Percentiles rank a stretch among this genome's conserved stretches.
phyloP scores from a whole-genome alignment of 306 rosid species.

The Cajanus cajan region DNA sequence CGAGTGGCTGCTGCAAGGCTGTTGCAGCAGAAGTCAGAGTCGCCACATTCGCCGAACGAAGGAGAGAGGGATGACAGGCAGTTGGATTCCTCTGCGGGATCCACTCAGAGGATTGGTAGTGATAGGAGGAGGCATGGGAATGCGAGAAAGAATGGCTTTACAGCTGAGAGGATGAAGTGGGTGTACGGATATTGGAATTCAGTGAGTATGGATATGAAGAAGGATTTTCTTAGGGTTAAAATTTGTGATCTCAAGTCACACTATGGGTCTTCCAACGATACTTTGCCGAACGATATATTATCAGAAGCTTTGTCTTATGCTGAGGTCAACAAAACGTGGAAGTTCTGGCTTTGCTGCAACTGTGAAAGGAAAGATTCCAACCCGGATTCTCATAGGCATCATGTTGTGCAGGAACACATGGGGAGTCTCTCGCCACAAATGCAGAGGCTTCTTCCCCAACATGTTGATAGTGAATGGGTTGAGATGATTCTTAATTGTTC shows the following conservation, averaged over 20 bases:
- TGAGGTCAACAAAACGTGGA: slow-evolving; percentile 71
- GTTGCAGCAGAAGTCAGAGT: slow-evolving; percentile 87
- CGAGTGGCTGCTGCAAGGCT: slow-evolving; percentile 96
- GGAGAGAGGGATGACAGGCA: slow-evolving; percentile 58
- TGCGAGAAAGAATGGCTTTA: slow-evolving; percentile 59
- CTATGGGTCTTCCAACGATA: slow-evolving; percentile 65
- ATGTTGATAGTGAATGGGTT: slow-evolving; percentile 71
- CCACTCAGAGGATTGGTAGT: slow-evolving; percentile 54
- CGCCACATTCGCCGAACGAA: slow-evolving; percentile 54
- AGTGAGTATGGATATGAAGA: slow-evolving; percentile 61
- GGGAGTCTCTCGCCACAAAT: slow-evolving; percentile 65
- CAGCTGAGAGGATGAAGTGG: slow-evolving; percentile 72
- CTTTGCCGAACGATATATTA: slow-evolving; percentile 53
- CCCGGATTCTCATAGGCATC: slow-evolving; percentile 69
- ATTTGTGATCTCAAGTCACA: slow-evolving; percentile 67
- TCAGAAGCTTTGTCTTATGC: slow-evolving; percentile 72
- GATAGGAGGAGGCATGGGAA: slow-evolving; percentile 62
- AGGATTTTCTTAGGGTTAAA: slow-evolving; percentile 65
- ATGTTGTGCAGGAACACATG: slow-evolving; percentile 84
- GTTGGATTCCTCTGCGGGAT: slow-evolving; percentile 53
- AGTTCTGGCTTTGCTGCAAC: slow-evolving; percentile 79
- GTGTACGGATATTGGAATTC: slow-evolving; percentile 76
- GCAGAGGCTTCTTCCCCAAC: slow-evolving; percentile 79
- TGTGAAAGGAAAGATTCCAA: slow-evolving; percentile 60
- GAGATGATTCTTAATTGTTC: slow-evolving; percentile 79